Percentiles rank a stretch among this genome's conserved stretches.
These are phyloP conservation scores for Xerocomus nothofagi DNA, from an alignment of 1,284 basidiomycete species.

Conservation along the genomic window DNA sequence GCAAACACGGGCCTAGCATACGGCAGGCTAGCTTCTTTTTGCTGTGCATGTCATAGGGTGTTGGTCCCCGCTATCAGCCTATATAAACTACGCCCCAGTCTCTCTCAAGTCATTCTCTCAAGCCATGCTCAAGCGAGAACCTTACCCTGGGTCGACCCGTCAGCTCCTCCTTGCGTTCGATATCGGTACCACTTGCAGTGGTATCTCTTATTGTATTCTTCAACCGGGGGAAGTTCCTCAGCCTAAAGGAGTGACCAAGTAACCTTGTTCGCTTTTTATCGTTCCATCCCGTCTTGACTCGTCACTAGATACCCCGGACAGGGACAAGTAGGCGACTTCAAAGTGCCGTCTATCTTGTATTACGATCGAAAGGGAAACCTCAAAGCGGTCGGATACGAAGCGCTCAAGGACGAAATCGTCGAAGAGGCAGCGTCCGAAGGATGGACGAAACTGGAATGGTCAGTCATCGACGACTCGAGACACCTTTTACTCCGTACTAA, in stretches of 20 bases:
- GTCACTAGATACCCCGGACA: slow-evolving; percentile 40
- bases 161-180: slow-evolving; percentile 50
- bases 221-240: slow-evolving; percentile 46
- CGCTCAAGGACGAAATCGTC: slow-evolving; percentile 38
- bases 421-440: slow-evolving; percentile 42
- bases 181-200: slow-evolving; percentile 50
- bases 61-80: background rate
- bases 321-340: slow-evolving; percentile 40
- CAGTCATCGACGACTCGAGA: slow-evolving; percentile 28
- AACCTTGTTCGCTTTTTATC: background rate
- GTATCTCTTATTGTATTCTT: slow-evolving; percentile 43
- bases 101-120: background rate
- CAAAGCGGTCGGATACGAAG: slow-evolving; percentile 49
- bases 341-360: slow-evolving; percentile 54
- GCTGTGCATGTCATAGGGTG: background rate
- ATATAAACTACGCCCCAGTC: slow-evolving; percentile 11
- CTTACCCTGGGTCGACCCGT: slow-evolving; percentile 23
- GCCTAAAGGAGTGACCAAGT: slow-evolving; percentile 44
- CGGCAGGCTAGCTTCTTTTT: background rate
- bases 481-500: slow-evolving; percentile 37
- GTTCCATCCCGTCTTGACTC: slow-evolving; percentile 2
- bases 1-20: slow-evolving; percentile 3
- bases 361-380: slow-evolving; percentile 45
- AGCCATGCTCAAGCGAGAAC: slow-evolving; percentile 17
- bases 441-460: slow-evolving; percentile 49